phyloP scores from a whole-genome alignment of 495 filamentous ascomycete genomes.

The Melanomma pulvis-pyrius region DNA sequence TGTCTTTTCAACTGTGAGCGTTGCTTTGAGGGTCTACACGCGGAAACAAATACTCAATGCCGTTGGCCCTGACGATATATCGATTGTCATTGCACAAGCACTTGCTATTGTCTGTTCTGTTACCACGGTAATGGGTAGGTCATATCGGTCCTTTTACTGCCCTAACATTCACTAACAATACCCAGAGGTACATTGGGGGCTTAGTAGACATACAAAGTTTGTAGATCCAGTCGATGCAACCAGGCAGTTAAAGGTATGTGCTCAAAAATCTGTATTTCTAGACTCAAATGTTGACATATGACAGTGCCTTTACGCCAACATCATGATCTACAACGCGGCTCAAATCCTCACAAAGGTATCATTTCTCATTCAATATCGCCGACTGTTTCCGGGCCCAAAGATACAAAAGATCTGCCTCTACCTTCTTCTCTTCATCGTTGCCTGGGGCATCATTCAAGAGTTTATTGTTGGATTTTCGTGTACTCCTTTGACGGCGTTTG shows the following conservation, averaged over 20 bases:
- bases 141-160: not conserved
- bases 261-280: not conserved
- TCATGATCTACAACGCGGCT: slow-evolving; percentile 27
- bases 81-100: slow-evolving; percentile 21
- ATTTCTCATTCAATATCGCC: slow-evolving; percentile 25
- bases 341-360: slow-evolving; percentile 33
- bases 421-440: slow-evolving; percentile 20
- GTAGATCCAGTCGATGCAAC: slow-evolving; percentile 7
- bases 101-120: slow-evolving; percentile 28
- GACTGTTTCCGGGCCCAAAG: slow-evolving; percentile 15
- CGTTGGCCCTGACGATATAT: slow-evolving; percentile 23
- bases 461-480: slow-evolving; percentile 24
- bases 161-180: not conserved
- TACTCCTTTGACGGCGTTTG: slow-evolving; percentile 10
- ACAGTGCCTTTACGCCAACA: slow-evolving; percentile 25
- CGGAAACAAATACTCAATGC: slow-evolving; percentile 3
- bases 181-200: slow-evolving; percentile 21
- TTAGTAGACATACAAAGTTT: slow-evolving; percentile 25
- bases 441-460: slow-evolving; percentile 28
- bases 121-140: slow-evolving; percentile 24
- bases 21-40: slow-evolving; percentile 18
- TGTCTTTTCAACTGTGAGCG: slow-evolving; percentile 15
- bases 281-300: not conserved
- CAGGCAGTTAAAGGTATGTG: slow-evolving; percentile 22
- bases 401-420: slow-evolving; percentile 14